These are phyloP conservation scores for Phytophthora quininea DNA, from an alignment of 352 stramenopile species.

Conservation along the genomic window DNA sequence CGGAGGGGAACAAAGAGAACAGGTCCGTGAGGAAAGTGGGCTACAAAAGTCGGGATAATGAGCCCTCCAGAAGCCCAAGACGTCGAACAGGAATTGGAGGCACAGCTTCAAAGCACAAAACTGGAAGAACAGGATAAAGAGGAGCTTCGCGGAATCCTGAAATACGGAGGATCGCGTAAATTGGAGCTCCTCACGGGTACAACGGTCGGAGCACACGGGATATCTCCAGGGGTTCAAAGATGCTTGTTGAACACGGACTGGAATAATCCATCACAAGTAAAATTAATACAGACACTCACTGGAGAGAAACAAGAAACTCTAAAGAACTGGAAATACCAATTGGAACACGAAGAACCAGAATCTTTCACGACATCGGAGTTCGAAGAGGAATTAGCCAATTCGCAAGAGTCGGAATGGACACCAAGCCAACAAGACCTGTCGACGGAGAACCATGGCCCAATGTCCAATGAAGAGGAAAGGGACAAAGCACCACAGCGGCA, in stretches of 20 bases:
- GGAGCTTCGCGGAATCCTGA: background rate
- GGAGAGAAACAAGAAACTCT: background rate
- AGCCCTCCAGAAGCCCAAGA: background rate
- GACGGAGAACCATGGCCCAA: too few relatives aligned
- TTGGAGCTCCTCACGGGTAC: background rate
- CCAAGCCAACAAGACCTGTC: background rate
- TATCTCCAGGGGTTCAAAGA: background rate
- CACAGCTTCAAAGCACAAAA: background rate
- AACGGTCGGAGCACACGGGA: background rate
- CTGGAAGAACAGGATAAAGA: background rate
- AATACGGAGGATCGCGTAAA: background rate
- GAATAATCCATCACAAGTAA: background rate
- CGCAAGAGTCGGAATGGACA: background rate
- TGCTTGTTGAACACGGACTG: background rate
- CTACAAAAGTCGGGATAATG: background rate
- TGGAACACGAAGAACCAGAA: background rate
- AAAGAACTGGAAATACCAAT: background rate
- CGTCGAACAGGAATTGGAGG: background rate
- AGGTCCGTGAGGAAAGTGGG: background rate
- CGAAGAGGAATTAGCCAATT: background rate
- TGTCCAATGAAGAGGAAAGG: too few relatives aligned
- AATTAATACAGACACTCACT: background rate
- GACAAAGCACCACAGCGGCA: too few relatives aligned
- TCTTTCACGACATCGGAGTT: background rate
- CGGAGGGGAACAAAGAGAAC: background rate